phyloP scores from a whole-genome alignment of 1,139 yeast species.

The Magnusiomyces starmeri region DNA sequence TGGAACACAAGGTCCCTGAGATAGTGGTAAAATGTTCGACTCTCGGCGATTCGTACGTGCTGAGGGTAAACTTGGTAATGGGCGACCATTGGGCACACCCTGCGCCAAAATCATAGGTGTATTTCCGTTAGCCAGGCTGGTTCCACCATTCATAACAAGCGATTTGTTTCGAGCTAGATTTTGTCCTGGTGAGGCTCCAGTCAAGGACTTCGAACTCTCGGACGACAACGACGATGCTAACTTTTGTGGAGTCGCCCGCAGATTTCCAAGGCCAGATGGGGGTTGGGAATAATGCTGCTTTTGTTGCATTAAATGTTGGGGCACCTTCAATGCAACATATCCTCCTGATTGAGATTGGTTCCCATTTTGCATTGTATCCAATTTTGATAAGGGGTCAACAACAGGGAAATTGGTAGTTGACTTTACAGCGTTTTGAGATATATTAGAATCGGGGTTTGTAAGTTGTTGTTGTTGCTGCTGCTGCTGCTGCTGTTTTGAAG shows the following conservation, averaged over 20 bases:
- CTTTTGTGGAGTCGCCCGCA: not conserved
- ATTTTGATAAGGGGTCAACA: conserved; percentile 1
- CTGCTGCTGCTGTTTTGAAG: not conserved
- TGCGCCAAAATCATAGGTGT: too few relatives aligned
- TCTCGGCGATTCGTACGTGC: conserved; percentile 1
- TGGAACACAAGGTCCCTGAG: too few relatives aligned
- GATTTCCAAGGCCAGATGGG: not conserved
- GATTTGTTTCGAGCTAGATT: too few relatives aligned
- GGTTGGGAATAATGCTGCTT: not conserved
- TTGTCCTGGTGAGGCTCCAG: not conserved
- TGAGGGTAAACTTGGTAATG: conserved; percentile 4
- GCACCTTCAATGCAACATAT: too few relatives aligned
- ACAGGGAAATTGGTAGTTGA: conserved; percentile 1
- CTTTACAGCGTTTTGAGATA: not conserved
- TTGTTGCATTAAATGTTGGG: not conserved
- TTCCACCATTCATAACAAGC: too few relatives aligned
- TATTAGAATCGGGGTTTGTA: not conserved
- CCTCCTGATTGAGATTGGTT: too few relatives aligned
- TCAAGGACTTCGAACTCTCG: not conserved
- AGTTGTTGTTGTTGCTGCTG: not conserved
- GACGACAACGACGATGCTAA: not conserved
- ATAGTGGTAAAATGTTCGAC: too few relatives aligned
- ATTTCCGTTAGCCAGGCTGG: too few relatives aligned
- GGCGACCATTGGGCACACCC: conserved; percentile 1
- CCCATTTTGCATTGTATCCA: not conserved